A percentile compares a stretch with the other conserved stretches of the same genome.
Conservation (phyloP, 352 stramenopile species). For the Albugo candida region DNA sequence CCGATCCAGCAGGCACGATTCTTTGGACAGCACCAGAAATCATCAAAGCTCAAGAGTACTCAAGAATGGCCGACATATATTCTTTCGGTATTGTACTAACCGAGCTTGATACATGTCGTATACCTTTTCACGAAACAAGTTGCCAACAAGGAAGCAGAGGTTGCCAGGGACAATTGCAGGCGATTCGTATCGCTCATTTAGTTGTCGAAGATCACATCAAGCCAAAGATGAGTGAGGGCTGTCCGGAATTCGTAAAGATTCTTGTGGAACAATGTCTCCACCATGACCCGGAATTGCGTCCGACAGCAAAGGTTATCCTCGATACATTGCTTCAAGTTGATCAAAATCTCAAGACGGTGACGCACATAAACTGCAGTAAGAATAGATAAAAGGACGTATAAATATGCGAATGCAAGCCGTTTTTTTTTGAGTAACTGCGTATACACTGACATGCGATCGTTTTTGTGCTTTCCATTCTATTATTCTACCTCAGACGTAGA, state of each 20-base stretch:
- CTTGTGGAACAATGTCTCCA: slow-evolving; percentile 19
- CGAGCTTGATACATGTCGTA: slow-evolving; percentile 25
- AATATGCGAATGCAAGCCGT: no score
- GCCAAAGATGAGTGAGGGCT: slow-evolving; percentile 13
- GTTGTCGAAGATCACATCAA: slow-evolving; percentile 14
- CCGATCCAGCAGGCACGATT: slow-evolving; percentile 9
- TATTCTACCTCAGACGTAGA: no score
- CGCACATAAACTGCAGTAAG: no score
- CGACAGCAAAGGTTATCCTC: slow-evolving; percentile 8
- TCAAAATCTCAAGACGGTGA: no score
- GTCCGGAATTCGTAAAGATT: slow-evolving; percentile 18
- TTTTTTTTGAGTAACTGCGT: no score
- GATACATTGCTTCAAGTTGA: no score
- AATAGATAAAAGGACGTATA: no score
- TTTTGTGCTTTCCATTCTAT: no score
- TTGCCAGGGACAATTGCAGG: slow-evolving; percentile 1
- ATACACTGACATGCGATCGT: no score
- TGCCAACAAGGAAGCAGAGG: no score
- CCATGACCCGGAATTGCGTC: slow-evolving; percentile 13
- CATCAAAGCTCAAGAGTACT: slow-evolving; percentile 15
- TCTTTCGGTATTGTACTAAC: slow-evolving; percentile 33
- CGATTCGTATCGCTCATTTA: slow-evolving; percentile 14
- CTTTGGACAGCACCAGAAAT: slow-evolving; percentile 34
- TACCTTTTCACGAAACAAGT: no score
- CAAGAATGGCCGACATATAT: slow-evolving; percentile 28